These are phyloP conservation scores for Paxillus ammoniavirescens DNA, from an alignment of 768 basidiomycete species.

Conservation along the genomic window DNA sequence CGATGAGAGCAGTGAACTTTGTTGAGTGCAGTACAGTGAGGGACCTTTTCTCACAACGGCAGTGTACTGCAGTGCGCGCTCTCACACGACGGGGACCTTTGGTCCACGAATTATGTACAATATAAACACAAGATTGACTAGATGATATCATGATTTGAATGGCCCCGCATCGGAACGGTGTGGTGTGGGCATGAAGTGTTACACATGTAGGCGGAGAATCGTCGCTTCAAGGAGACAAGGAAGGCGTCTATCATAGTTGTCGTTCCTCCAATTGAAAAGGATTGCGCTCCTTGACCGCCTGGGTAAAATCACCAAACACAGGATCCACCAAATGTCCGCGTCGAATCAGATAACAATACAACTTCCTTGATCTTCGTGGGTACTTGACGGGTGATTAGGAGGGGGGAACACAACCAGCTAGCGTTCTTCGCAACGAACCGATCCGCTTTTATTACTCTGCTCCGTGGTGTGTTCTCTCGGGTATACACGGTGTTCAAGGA, in stretches of 20 bases:
- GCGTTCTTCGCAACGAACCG: neutral
- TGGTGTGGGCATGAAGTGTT: no score
- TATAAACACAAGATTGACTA: neutral
- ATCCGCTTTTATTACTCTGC: conserved; percentile 7
- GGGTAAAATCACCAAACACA: conserved; percentile 1
- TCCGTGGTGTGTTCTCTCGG: neutral
- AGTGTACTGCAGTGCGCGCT: conserved; percentile 5
- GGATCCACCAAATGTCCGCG: neutral
- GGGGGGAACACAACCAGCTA: conserved; percentile 5
- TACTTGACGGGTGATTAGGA: conserved; percentile 11
- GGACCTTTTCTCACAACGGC: conserved; percentile 9
- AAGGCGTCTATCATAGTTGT: no score
- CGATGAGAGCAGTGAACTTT: conserved; percentile 4
- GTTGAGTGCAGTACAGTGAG: neutral
- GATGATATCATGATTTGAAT: no score
- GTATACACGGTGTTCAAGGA: neutral
- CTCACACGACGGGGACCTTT: conserved; percentile 29
- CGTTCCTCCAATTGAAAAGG: no score
- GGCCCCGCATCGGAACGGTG: no score
- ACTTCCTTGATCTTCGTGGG: conserved; percentile 24
- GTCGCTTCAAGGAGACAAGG: no score
- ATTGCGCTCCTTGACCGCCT: conserved; percentile 1
- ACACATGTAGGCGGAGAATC: no score
- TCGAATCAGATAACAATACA: neutral
- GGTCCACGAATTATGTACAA: neutral